Evolutionary conservation across 2,329 filamentous ascomycete species (phyloP).

Genomic region (Colletotrichum coccodes): DNA sequence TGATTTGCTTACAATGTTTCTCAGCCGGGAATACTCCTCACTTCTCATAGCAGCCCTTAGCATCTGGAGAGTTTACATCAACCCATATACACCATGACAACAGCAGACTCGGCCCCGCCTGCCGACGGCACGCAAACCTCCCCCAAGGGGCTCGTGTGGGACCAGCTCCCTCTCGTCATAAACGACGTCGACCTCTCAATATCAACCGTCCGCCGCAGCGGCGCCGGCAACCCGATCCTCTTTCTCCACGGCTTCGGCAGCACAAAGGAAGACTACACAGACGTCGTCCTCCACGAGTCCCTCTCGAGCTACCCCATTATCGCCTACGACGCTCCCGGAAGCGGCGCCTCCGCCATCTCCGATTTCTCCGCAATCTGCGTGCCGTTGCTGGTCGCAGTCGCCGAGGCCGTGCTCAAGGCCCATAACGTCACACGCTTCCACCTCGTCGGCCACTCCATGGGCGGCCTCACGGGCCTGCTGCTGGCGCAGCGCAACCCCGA

Average conservation of each 20-base stretch:
- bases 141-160: background rate
- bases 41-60: too few relatives aligned
- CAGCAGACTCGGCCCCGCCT: background rate
- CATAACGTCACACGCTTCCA: slow-evolving; percentile 33
- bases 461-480: slow-evolving; percentile 36
- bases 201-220: background rate
- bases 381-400: slow-evolving; percentile 35
- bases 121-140: background rate
- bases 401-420: slow-evolving; percentile 33
- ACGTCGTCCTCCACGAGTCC: slow-evolving; percentile 33
- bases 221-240: slow-evolving; percentile 21
- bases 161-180: background rate
- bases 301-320: slow-evolving; percentile 34
- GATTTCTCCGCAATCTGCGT: slow-evolving; percentile 34
- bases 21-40: background rate
- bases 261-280: slow-evolving; percentile 40
- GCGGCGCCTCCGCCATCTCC: slow-evolving; percentile 33
- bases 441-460: slow-evolving; percentile 42
- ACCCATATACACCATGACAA: background rate
- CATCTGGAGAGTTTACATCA: too few relatives aligned
- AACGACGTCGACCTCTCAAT: slow-evolving; percentile 37
- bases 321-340: slow-evolving; percentile 38
- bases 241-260: slow-evolving; percentile 41
- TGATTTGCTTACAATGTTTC: too few relatives aligned
- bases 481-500: slow-evolving; percentile 30